Base-by-base conservation (phyloP, 352 stramenopile genomes). In the Discostella stelligera region DNA sequence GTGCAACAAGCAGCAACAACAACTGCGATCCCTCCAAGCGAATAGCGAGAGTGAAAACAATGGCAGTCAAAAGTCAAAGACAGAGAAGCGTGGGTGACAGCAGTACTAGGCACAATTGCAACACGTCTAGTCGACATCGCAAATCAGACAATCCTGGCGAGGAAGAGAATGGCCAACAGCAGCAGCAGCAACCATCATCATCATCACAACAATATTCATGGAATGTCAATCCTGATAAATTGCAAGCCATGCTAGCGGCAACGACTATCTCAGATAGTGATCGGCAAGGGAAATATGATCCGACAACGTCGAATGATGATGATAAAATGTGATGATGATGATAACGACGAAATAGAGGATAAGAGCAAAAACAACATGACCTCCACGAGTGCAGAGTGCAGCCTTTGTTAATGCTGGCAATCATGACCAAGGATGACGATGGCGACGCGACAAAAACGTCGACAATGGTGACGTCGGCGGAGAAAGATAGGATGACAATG, bases 191-290 rank as follows among this genome's bases (percentile, higher is more conserved):
- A 30, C n/a, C 48, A 30, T 23, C 8, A 52, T 13, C 27, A 69
- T 27, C 60, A 69, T 18, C 27, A 60, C 23, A 50, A 60, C 10
- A 50, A 53, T 53, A 53, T 30, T 58, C 50, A 25, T 37, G n/a
- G n/a, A 60, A 60, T 21, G 14, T 60, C 10, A 44, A 39, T 44
- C 6, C 21, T 5, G 23, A 60, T 20, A 60, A 60, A 44, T 30
- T 60, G 0, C 50, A 59, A 20, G 10, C 11, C 10, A 39, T 60
- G 21, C 37, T 44, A 44, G 37, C 7, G 37, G 37, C 37, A 8
- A 44, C 37, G 11, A 44, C 37, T 44, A 44, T 8, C 37, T 44
- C 37, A 2, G 37, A 44, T 10, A 44, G 37, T 44, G 37, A 44
- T 44, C 37, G 37, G 7, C 37, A 44, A 14, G 3, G 13, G 37